Base-by-base conservation (phyloP, 2,329 filamentous ascomycete genomes). In the Mycosphaerella arachidis region DNA sequence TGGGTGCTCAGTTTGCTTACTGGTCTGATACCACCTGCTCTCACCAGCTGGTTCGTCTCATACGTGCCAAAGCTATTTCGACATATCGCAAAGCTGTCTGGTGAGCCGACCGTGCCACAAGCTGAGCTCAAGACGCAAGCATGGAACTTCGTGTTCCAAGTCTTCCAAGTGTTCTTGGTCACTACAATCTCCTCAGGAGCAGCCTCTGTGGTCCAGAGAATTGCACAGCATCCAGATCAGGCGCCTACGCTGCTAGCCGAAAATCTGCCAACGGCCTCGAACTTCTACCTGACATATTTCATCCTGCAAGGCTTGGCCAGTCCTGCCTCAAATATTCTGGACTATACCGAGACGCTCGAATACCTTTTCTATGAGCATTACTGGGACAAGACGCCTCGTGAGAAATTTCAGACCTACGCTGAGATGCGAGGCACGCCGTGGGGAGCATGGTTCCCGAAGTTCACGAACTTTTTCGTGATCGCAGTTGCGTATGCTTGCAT, bases 401-500 rank as follows among this genome's bases (percentile, higher is more conserved):
- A 79, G 70, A 74, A 78, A 53, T 81, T 77, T 67, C 70, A 75
- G 30, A 76, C 75, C 7, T 76, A 77, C 53, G 74, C 74, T 30
- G 73, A 74, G 53, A 73, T 81, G 57, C 73, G 76, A 16, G 75
- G 73, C 8, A 76, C 78, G 0, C 71, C 72, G 3, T 80, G 77
- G 75, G 78, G 76, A 4, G 74, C 75, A 7, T 77, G 77, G 62
- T 79, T 74, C 61, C 78, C 79, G 13, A 78, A 79, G 59, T 80
- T 76, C 71, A 74, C 74, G 55, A 80, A 79, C 58, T 70, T 81
- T 61, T 62, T 73, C 13, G 70, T 75, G 43, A 76, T 76, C 50
- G 77, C 78, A 9, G 74, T 80, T 35, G 76, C 73, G 30, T 81
- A 81, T 64, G 75, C 78, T 5, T 77, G 76, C 66, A 80, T 81